phyloP scores from a whole-genome alignment of 2,329 filamentous ascomycete species.

The Zymoseptoria pseudotritici region DNA sequence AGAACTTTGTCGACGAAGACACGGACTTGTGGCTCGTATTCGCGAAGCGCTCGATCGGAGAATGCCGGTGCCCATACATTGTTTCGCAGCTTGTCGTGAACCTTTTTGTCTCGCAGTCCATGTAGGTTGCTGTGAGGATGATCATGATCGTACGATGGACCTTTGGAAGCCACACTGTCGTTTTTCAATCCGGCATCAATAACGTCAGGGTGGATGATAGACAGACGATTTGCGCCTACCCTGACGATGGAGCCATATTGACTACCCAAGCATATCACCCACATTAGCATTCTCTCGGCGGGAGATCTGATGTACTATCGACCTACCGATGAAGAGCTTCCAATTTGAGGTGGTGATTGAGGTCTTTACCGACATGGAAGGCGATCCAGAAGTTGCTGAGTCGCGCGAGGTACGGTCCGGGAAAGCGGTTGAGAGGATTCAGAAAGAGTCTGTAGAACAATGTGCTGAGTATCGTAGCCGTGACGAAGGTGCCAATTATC shows the following conservation, averaged over 20 bases:
- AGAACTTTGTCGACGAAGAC: constrained; percentile 29
- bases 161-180: constrained; percentile 35
- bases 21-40: constrained; percentile 34
- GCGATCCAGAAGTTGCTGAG: constrained; percentile 28
- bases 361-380: constrained; percentile 14
- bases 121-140: constrained; percentile 31
- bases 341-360: constrained; percentile 24
- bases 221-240: constrained; percentile 31
- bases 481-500: constrained; percentile 6
- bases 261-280: background rate
- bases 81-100: constrained; percentile 30
- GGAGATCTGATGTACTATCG: background rate
- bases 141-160: constrained; percentile 34
- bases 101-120: constrained; percentile 27
- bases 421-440: constrained; percentile 27
- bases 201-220: constrained; percentile 30
- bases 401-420: constrained; percentile 28
- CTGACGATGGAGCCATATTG: constrained; percentile 29
- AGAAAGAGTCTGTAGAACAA: constrained; percentile 31
- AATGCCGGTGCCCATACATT: constrained; percentile 34
- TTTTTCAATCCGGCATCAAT: constrained; percentile 32
- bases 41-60: constrained; percentile 33
- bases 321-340: constrained; percentile 23
- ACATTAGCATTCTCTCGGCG: background rate
- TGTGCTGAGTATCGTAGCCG: constrained; percentile 24